Evolutionary conservation across 345 rosid species (phyloP), one percentile per base, ranked within the genome.

Genomic region (Eucalyptus microcorys): DNA sequence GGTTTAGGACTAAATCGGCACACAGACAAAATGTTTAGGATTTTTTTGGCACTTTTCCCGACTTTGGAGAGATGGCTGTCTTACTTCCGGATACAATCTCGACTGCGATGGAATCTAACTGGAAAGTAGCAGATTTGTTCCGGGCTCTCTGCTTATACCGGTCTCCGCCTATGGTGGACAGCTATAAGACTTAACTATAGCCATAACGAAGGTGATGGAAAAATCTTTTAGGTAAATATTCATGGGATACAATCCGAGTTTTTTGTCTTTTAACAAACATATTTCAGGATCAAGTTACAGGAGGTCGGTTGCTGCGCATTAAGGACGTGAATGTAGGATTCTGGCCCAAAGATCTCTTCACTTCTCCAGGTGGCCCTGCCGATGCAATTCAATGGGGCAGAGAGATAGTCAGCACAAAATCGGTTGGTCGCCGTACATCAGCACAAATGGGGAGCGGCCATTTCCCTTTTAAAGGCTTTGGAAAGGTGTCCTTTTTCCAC

Each of bases 41-140:
- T n/a, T n/a, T n/a, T n/a, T n/a, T n/a, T n/a, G n/a, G n/a, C n/a
- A n/a, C n/a, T n/a, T n/a, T n/a, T n/a, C n/a, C n/a, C n/a, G 26
- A 80, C 8, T 40, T 27, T 37, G 90, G 91, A 52, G 17, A 8
- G 93, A 92, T 89, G 87, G 52, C n/a, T 91, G 91, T 55, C 49
- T 1, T 0, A 91, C 87, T 1, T 91, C 92, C 24, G 90, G 93
- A 89, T 89, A 89, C 90, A 87, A 93, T 90, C 89, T 92, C 19
- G 17, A 49, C 0, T 91, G 95, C 89, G 87, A 91, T 19, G 95
- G 94, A 1, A 92, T 92, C 81, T 89, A 92, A n/a, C 89, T 68
- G 21, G 34, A 64, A 49, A 88, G 61, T 66, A 30, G 8, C 1
- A 32, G 11, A 2, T 3, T 86, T 6, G 86, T 64, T 17, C 14